Base-by-base conservation (phyloP, 2,329 filamentous ascomycete species). In the Colletotrichum theobromicola region DNA sequence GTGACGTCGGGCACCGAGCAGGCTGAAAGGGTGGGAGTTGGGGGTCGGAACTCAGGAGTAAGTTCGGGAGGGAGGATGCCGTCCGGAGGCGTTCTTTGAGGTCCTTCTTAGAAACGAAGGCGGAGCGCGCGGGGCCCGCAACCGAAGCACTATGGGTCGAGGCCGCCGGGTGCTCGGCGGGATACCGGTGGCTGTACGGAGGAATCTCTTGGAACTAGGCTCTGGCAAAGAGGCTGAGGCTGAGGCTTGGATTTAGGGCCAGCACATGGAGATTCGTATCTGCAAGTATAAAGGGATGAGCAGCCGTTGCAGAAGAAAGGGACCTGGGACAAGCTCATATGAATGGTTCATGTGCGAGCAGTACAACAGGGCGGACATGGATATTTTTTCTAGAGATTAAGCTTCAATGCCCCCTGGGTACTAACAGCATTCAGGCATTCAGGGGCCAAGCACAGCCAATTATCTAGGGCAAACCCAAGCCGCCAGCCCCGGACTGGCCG, bases 61-160 rank as follows among this genome's bases (percentile, higher is more conserved):
- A 50, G 50, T 30, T 34, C 63, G 63, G 63, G 42, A 46, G 57
- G 37, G 18, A 46, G 12, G n/a, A 26, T 18, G 64, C 64, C 55
- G 70, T 37, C 65, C 55, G 58, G 58, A 63, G 66, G 65, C 65
- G 65, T 64, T 35, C 50, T 50, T 58, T 37, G 64, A 37, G 55
- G 15, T 16, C 53, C 58, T 71, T 63, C 55, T 64, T 58, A 69
- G 70, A 72, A 63, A 69, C 65, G 55, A 62, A 13, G n/a, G 61
- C 68, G 72, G 61, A 32, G 72, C 32, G 68, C 72, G 61, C 72
- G 72, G 72, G 24, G 18, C 35, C 72, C 67, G 67, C 21, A 30
- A n/a, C 15, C 53, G 55, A 53, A 61, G 55, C 18, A 16, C 30
- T 34, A 26, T 66, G 30, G 21, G 28, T 68, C 16, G 65, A 26